Percentiles rank a stretch among this genome's conserved stretches.
phyloP scores from a whole-genome alignment of 257 asterid genomes.

The Rubia yunnanensis region DNA sequence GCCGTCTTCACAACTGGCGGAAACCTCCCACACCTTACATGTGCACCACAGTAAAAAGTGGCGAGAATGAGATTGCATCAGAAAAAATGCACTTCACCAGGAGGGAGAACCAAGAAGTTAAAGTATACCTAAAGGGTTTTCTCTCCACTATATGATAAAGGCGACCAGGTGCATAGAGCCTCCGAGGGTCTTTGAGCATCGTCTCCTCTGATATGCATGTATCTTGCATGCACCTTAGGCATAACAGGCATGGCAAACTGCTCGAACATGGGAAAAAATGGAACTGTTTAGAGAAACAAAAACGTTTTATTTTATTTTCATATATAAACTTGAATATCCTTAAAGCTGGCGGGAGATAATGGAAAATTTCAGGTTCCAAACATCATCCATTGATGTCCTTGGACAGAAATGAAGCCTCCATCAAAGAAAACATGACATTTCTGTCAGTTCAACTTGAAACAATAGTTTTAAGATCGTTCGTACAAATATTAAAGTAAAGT shows the following conservation, averaged over 20 bases:
- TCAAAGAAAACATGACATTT: neutral
- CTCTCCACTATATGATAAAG: constrained; percentile 85
- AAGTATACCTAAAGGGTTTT: constrained; percentile 61
- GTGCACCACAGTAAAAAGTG: constrained; percentile 5
- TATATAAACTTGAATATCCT: neutral
- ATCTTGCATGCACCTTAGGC: constrained; percentile 79
- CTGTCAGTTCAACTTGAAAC: neutral
- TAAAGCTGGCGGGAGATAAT: neutral
- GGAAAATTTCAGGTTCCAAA: neutral
- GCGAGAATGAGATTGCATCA: neutral
- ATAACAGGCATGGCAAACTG: constrained; percentile 78
- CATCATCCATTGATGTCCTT: neutral
- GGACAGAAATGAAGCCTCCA: neutral
- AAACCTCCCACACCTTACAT: constrained; percentile 53
- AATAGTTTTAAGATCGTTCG: neutral
- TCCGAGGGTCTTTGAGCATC: constrained; percentile 73
- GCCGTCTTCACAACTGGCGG: constrained; percentile 83
- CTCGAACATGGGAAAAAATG: constrained; percentile 9
- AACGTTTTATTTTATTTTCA: neutral
- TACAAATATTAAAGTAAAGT: neutral
- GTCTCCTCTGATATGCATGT: constrained; percentile 75
- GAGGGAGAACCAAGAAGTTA: neutral
- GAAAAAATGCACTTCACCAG: neutral
- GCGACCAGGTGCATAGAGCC: constrained; percentile 87
- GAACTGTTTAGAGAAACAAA: constrained; percentile 1